Conservation (phyloP, 2,329 filamentous ascomycete species). For the Proliferodiscus dingleyae region DNA sequence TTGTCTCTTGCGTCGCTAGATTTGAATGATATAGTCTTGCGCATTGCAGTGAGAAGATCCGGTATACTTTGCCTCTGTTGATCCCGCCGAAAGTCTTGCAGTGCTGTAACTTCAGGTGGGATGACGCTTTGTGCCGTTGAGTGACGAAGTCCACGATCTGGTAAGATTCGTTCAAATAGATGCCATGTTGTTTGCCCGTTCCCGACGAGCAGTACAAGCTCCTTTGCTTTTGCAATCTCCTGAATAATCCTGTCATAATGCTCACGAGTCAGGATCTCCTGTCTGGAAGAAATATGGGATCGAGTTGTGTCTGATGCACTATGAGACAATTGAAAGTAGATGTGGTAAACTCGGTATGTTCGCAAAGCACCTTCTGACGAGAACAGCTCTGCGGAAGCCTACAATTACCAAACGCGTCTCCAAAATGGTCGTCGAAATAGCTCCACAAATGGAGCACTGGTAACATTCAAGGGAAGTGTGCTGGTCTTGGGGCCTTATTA, state of each 20-base stretch:
- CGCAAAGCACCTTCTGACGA: too few relatives aligned
- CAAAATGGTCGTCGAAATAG: constrained; percentile 1
- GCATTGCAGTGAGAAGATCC: background rate
- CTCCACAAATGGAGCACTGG: background rate
- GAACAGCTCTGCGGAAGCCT: too few relatives aligned
- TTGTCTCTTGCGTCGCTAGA: background rate
- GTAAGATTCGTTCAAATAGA: background rate
- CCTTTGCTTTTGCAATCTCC: background rate
- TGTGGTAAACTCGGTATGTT: too few relatives aligned
- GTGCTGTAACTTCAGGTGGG: background rate
- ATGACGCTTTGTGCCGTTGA: too few relatives aligned
- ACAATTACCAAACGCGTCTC: constrained; percentile 2
- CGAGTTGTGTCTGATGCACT: too few relatives aligned
- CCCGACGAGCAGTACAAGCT: background rate
- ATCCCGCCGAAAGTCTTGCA: background rate
- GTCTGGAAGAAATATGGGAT: too few relatives aligned
- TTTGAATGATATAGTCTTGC: background rate
- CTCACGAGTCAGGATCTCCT: too few relatives aligned
- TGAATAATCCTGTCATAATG: too few relatives aligned
- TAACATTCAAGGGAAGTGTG: background rate
- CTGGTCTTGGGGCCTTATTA: background rate
- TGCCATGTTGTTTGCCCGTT: background rate
- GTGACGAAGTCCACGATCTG: background rate
- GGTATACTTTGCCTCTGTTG: background rate
- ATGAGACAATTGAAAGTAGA: too few relatives aligned